Evolutionary conservation across 257 asterid species (phyloP).

Genomic region (Henckelia pumila): DNA sequence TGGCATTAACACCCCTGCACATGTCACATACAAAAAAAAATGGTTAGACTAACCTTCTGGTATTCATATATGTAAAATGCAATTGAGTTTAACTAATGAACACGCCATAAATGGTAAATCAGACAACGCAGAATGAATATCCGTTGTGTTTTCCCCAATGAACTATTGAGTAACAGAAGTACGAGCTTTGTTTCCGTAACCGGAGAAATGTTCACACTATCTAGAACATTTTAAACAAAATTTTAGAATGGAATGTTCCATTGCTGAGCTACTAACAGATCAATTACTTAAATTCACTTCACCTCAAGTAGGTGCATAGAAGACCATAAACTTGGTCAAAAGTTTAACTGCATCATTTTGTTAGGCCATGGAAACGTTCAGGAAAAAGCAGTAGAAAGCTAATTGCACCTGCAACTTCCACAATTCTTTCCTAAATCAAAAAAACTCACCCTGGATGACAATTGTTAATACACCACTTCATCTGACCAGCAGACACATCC

Average conservation of each 20-base stretch:
- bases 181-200: background rate
- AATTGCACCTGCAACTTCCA: background rate
- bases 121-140: slow-evolving; percentile 1
- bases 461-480: slow-evolving; percentile 80
- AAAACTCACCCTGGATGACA: slow-evolving; percentile 89
- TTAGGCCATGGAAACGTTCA: background rate
- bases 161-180: slow-evolving; percentile 7
- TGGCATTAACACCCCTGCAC: slow-evolving; percentile 76
- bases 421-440: background rate
- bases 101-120: background rate
- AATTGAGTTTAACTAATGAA: background rate
- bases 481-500: slow-evolving; percentile 83
- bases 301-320: background rate
- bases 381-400: slow-evolving; percentile 2
- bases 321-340: background rate
- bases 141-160: background rate
- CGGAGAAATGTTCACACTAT: background rate
- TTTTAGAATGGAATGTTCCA: background rate
- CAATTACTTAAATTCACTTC: background rate
- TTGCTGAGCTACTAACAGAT: background rate
- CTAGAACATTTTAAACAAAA: background rate
- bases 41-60: slow-evolving; percentile 17
- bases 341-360: background rate
- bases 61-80: background rate
- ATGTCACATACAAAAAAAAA: slow-evolving; percentile 13